Percentiles rank a stretch among this genome's conserved stretches.
phyloP scores from a whole-genome alignment of 495 filamentous ascomycete species.

The Aspergillus nanangensis region DNA sequence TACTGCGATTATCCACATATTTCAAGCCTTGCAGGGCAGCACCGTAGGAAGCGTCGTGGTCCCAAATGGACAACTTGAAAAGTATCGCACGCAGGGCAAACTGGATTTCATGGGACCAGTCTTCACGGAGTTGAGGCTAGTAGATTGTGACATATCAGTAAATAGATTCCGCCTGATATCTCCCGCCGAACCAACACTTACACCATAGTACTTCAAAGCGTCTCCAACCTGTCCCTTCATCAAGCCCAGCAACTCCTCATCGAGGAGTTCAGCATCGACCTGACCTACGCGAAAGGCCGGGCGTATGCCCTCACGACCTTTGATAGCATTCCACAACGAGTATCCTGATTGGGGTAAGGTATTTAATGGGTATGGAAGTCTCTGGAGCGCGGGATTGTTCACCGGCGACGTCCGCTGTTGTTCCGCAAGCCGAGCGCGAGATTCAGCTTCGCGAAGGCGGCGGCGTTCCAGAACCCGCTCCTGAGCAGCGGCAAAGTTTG shows the following conservation, averaged over 20 bases:
- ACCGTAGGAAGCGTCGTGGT: constrained; percentile 91
- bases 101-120: constrained; percentile 83
- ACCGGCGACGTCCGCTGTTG: constrained; percentile 56
- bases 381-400: constrained; percentile 44
- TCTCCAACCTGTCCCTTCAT: constrained; percentile 85
- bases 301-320: constrained; percentile 69
- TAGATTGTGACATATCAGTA: not conserved
- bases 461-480: constrained; percentile 76
- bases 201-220: constrained; percentile 81
- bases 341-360: constrained; percentile 52
- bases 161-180: not conserved
- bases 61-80: constrained; percentile 96
- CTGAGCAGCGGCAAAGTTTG: constrained; percentile 82
- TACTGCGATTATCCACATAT: constrained; percentile 78
- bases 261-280: constrained; percentile 91
- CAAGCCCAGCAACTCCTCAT: constrained; percentile 86
- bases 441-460: constrained; percentile 60
- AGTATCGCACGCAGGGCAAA: constrained; percentile 71
- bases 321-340: constrained; percentile 64
- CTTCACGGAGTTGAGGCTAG: constrained; percentile 62
- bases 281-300: constrained; percentile 94
- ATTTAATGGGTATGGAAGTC: constrained; percentile 62
- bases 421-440: constrained; percentile 49
- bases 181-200: constrained; percentile 24
- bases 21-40: constrained; percentile 86